These are phyloP conservation scores for Zoysia matrella DNA, from an alignment of 202 grass and related monocot species.

Conservation along the genomic window DNA sequence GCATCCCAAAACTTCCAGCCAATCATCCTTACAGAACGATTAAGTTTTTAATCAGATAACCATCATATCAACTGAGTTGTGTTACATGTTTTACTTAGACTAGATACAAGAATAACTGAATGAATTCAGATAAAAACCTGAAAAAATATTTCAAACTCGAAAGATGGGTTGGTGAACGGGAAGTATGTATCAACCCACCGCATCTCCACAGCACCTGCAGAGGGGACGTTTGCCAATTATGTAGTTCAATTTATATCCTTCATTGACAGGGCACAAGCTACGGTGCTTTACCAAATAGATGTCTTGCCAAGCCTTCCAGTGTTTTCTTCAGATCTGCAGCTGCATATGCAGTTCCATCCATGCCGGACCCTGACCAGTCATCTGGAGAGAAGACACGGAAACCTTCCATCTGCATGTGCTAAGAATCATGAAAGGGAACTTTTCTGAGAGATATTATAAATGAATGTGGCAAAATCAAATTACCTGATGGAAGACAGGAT, in stretches of 20 bases:
- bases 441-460: conserved; percentile 14
- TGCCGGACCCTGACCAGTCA: conserved; percentile 79
- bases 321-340: conserved; percentile 83
- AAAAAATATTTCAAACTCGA: conserved; percentile 98
- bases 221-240: conserved; percentile 10
- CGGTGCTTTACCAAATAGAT: conserved; percentile 79
- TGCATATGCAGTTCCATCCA: conserved; percentile 82
- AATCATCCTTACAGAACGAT: conserved; percentile 67
- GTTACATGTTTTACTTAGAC: conserved; percentile 26
- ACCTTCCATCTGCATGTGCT: conserved; percentile 84
- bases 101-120: neutral
- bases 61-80: conserved; percentile 5
- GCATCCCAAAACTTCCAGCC: conserved; percentile 97
- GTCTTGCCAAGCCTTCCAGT: conserved; percentile 90
- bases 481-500: conserved; percentile 99
- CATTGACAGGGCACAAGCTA: conserved; percentile 17
- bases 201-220: conserved; percentile 92
- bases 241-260: conserved; percentile 15
- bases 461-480: conserved; percentile 8
- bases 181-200: conserved; percentile 99
- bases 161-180: conserved; percentile 96
- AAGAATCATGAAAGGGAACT: conserved; percentile 38
- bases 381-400: conserved; percentile 81
- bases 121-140: conserved; percentile 60
- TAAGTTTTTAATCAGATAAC: conserved; percentile 27